These are phyloP conservation scores for Adansonia digitata DNA, from an alignment of 345 rosid species.

Conservation along the genomic window DNA sequence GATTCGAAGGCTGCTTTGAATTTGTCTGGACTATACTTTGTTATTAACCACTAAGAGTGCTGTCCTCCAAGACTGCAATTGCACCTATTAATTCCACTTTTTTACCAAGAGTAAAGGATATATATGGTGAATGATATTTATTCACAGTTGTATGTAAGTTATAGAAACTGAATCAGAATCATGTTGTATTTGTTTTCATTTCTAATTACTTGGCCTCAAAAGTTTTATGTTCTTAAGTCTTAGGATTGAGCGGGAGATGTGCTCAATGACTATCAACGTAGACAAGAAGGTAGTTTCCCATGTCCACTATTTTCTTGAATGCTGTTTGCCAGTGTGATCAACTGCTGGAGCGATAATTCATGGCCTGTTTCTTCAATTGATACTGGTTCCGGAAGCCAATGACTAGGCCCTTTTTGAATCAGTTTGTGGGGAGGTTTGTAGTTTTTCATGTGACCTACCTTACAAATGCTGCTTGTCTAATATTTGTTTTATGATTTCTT, in stretches of 20 bases:
- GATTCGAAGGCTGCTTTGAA: constrained; percentile 82
- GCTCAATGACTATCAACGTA: constrained; percentile 91
- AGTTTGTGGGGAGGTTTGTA: constrained; percentile 79
- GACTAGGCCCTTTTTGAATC: constrained; percentile 76
- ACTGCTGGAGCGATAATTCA: not conserved
- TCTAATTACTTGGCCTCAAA: constrained; percentile 10
- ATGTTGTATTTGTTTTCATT: not conserved
- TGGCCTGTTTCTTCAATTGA: constrained; percentile 20
- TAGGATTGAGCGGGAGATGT: constrained; percentile 98
- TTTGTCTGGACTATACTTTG: constrained; percentile 93
- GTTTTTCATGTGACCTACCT: constrained; percentile 1
- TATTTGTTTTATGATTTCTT: not conserved
- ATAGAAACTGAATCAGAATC: not conserved
- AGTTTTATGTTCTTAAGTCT: constrained; percentile 42
- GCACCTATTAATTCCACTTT: constrained; percentile 99
- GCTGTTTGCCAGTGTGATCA: not conserved
- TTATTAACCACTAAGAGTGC: constrained; percentile 81
- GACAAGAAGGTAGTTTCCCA: constrained; percentile 67
- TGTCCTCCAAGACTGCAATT: constrained; percentile 99
- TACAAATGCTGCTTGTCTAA: not conserved
- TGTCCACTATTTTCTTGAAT: not conserved
- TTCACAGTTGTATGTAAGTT: not conserved
- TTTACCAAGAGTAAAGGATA: constrained; percentile 71
- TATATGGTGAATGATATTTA: constrained; percentile 2
- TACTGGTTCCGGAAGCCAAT: constrained; percentile 74